Evolutionary conservation across 805 yeast genomes (phyloP), one percentile per base, ranked within the genome.

Genomic region (Candida alai): DNA sequence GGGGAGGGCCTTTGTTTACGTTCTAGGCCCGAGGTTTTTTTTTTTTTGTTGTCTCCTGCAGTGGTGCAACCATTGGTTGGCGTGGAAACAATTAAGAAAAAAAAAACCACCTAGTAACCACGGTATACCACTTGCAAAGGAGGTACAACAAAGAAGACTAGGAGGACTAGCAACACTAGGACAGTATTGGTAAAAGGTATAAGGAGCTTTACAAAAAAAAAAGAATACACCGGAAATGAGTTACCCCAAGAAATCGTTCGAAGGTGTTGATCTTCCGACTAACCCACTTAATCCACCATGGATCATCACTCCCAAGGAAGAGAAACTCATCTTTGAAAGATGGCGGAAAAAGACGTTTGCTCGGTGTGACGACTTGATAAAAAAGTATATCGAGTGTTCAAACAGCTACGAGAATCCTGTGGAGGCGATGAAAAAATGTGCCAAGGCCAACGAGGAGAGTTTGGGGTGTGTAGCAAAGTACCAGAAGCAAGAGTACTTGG

Each of bases 241-340:
- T 45, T 34, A 35, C 28, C n/a, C n/a, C n/a, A 58, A 64, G 41
- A 60, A 60, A 39, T 49, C 61, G 12, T 63, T 52, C 42, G 65
- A 62, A 24, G 65, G 57, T 25, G 52, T 60, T 6, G 65, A 62
- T 19, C 56, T 65, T 34, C 67, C 62, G 20, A 52, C 64, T 4
- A 62, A 67, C 45, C 71, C 71, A 21, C 60, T 57, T 42, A 60
- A 84, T 18, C 94, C 94, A 1, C 63, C 74, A 9, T 84, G 94
- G 94, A 73, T 82, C 42, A 62, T 84, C 15, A 74, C 85, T 0
- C 90, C 93, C 10, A 72, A 70, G 42, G 93, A 84, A 52, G 94
- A 84, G 51, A 78, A 78, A 56, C 73, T 77, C 39, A 78, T 82
- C 22, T 76, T 84, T 48, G 77, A 73, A 45, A 73, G 84, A 47